phyloP scores from a whole-genome alignment of 208 protist species.

The Wallacemonas sp. region DNA sequence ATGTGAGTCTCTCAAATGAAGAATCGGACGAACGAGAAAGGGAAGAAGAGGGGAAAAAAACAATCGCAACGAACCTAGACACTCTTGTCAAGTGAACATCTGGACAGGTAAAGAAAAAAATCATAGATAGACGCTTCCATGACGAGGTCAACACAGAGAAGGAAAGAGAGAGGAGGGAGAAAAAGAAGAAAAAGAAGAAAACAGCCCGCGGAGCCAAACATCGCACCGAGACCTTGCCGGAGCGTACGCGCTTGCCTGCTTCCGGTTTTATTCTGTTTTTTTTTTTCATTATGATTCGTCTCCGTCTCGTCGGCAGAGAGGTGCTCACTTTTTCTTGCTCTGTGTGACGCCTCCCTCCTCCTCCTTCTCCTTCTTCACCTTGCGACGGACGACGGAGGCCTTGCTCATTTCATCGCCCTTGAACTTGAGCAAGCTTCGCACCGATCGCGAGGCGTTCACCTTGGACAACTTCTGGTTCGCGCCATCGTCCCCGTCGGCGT shows the following conservation, averaged over 20 bases:
- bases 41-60: conserved; percentile 3
- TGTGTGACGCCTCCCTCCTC: conserved; percentile 4
- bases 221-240: background rate
- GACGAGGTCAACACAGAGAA: no score
- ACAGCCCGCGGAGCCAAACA: background rate
- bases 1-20: no score
- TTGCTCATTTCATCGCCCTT: conserved; percentile 48
- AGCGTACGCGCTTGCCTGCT: background rate
- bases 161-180: background rate
- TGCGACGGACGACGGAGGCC: conserved; percentile 11
- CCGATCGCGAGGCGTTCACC: background rate
- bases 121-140: no score
- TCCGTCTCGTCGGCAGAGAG: no score
- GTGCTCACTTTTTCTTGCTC: no score
- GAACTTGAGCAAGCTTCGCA: conserved; percentile 31
- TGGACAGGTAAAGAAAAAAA: no score
- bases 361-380: conserved; percentile 15
- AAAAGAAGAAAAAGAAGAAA: conserved; percentile 11
- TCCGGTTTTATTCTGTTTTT: conserved; percentile 10
- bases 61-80: no score
- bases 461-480: no score
- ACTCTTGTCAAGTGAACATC: no score
- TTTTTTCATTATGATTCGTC: conserved; percentile 20
- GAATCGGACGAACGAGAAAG: conserved; percentile 11
- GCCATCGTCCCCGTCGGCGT: background rate